Percentiles rank a stretch among this genome's conserved stretches.
Conservation (phyloP, 306 rosid genomes). For the Quercus berberidifolia region DNA sequence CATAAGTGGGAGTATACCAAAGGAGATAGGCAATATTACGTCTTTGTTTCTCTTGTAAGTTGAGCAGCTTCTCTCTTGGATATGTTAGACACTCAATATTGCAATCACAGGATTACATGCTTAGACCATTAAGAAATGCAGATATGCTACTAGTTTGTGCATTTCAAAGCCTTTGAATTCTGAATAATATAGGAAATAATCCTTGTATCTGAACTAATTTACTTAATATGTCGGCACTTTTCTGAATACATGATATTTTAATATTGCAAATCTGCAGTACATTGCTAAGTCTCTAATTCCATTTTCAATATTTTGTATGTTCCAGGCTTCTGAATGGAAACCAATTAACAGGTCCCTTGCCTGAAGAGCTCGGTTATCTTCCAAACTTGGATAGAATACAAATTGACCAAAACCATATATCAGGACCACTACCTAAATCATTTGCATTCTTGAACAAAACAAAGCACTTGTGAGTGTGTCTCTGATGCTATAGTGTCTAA, state of each 20-base stretch:
- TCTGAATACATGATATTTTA: not conserved
- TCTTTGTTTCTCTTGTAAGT: constrained; percentile 80
- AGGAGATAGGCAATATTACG: constrained; percentile 73
- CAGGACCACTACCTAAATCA: constrained; percentile 70
- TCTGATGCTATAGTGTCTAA: constrained; percentile 11
- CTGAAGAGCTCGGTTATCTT: constrained; percentile 82
- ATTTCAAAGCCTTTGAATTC: not conserved
- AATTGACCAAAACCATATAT: constrained; percentile 67
- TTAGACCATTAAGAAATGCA: not conserved
- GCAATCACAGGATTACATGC: not conserved
- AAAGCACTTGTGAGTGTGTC: constrained; percentile 76
- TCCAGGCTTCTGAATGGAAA: constrained; percentile 87
- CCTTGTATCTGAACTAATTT: not conserved
- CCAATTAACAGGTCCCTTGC: constrained; percentile 67
- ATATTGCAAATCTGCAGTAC: not conserved
- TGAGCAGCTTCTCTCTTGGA: constrained; percentile 9
- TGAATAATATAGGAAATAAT: not conserved
- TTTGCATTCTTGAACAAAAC: constrained; percentile 60
- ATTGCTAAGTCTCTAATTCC: constrained; percentile 8
- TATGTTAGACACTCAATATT: constrained; percentile 7
- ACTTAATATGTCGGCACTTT: not conserved
- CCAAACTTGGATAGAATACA: constrained; percentile 58
- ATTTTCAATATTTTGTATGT: not conserved
- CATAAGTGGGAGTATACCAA: constrained; percentile 74
- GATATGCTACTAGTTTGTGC: not conserved